Percentiles rank a stretch among this genome's conserved stretches.
Conservation (phyloP, 2,329 filamentous ascomycete genomes). For the Rutstroemia sp. region DNA sequence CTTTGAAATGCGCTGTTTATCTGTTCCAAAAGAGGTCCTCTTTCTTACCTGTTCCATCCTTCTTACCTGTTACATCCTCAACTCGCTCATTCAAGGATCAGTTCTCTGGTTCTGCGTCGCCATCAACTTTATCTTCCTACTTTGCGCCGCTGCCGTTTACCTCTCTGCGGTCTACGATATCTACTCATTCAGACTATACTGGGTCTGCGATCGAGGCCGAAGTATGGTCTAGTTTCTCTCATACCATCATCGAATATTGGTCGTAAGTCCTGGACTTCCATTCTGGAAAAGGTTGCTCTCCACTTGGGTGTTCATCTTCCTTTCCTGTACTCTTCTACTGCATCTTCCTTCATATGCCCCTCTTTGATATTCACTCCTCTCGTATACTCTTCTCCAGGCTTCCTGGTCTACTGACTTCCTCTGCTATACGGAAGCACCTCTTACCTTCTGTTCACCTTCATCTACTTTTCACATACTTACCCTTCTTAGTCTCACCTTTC, state of each 20-base stretch:
- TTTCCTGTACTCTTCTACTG: neutral
- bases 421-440: neutral
- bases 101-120: neutral
- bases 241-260: too few relatives aligned
- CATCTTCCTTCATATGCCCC: neutral
- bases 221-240: neutral
- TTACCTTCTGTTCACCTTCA: neutral
- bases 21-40: neutral
- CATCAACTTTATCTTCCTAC: neutral
- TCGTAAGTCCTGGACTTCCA: neutral
- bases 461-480: neutral
- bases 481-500: neutral
- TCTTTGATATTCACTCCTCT: too few relatives aligned
- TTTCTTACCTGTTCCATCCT: neutral
- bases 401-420: too few relatives aligned
- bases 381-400: too few relatives aligned
- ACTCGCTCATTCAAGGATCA: neutral
- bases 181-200: neutral
- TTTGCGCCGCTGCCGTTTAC: neutral
- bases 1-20: neutral
- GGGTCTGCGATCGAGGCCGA: neutral
- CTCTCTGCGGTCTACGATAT: neutral
- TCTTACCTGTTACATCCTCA: neutral
- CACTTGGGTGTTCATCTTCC: neutral
- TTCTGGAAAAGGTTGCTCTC: neutral